Conservation (phyloP, 805 yeast species). For the Zygotorulaspora danielsina region DNA sequence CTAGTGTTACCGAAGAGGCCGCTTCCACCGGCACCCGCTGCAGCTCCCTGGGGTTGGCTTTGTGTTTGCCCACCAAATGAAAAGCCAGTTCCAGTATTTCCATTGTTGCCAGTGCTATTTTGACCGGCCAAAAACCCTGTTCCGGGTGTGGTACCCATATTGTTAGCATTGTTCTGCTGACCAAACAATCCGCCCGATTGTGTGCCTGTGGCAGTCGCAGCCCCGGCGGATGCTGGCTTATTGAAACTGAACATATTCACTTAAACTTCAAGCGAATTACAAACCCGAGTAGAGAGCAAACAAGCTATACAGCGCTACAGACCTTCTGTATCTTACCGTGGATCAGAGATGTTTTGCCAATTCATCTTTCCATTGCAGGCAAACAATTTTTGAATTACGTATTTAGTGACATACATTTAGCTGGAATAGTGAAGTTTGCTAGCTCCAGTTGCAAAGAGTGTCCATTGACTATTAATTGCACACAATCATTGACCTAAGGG, state of each 20-base stretch:
- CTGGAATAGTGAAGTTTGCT: too few species aligned
- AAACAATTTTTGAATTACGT: too few species aligned
- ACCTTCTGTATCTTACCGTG: too few species aligned
- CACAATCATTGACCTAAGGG: too few species aligned
- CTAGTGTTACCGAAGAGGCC: not conserved
- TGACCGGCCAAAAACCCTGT: slow-evolving; percentile 17
- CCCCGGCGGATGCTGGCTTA: slow-evolving; percentile 14
- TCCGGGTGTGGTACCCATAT: slow-evolving; percentile 20
- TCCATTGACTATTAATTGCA: too few species aligned
- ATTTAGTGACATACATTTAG: too few species aligned
- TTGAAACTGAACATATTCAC: slow-evolving; percentile 12
- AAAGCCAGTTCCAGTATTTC: slow-evolving; percentile 10
- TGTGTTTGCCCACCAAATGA: slow-evolving; percentile 14
- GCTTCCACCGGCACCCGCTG: not conserved
- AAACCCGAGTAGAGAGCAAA: too few species aligned
- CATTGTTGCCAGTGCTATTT: slow-evolving; percentile 1
- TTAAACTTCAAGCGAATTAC: not conserved
- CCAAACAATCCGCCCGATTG: slow-evolving; percentile 34
- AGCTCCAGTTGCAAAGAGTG: too few species aligned
- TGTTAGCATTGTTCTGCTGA: slow-evolving; percentile 20
- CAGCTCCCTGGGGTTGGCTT: not conserved
- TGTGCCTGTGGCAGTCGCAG: slow-evolving; percentile 10
- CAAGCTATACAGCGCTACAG: too few species aligned
- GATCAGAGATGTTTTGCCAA: too few species aligned
- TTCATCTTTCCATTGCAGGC: too few species aligned